Evolutionary conservation across 2,329 filamentous ascomycete species (phyloP).

Genomic region (Epichloe brachyelytri): DNA sequence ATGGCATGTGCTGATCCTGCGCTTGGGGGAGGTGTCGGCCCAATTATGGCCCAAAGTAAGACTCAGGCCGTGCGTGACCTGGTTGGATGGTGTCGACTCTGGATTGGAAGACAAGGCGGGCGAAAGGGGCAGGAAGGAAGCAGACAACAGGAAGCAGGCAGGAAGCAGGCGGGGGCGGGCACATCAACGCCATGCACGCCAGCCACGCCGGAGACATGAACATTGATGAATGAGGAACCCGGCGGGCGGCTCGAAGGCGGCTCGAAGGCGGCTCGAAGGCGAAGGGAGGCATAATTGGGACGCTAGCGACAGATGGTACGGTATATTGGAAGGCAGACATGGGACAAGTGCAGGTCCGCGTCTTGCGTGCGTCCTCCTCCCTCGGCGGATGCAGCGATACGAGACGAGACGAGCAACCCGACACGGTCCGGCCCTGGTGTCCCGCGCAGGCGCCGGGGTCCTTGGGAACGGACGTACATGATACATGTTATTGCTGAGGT

Average conservation of each 20-base stretch:
- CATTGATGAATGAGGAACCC: neutral
- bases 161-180: neutral
- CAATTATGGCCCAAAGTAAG: neutral
- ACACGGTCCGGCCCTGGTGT: neutral
- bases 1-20: conserved; percentile 5
- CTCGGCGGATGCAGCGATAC: too few species aligned
- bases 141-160: too few species aligned
- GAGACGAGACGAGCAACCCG: neutral
- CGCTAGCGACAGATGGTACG: neutral
- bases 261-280: too few species aligned
- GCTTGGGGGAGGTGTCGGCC: neutral
- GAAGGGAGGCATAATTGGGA: neutral
- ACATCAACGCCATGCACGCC: too few species aligned
- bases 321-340: neutral
- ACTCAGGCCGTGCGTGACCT: neutral
- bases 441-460: neutral
- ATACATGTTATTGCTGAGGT: too few species aligned
- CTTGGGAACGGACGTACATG: too few species aligned
- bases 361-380: too few species aligned
- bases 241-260: too few species aligned
- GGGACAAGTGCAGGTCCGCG: neutral
- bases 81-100: neutral
- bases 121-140: neutral
- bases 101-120: neutral
- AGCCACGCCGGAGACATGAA: too few species aligned